Evolutionary conservation across 1,284 basidiomycete genomes (phyloP).

Genomic region (Ceratobasidium sp.): DNA sequence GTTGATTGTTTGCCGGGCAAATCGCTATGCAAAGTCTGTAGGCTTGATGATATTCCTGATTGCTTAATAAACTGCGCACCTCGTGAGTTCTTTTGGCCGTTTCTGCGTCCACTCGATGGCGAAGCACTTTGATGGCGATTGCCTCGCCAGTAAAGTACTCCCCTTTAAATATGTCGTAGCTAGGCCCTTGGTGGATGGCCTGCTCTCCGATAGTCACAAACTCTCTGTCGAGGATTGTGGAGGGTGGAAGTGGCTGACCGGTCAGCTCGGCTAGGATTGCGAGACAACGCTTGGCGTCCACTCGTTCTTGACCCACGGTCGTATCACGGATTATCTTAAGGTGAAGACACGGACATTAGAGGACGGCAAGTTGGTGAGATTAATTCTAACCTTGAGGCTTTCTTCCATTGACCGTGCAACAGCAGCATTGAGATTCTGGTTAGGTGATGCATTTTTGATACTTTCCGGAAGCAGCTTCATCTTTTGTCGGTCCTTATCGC

Average conservation of each 20-base stretch:
- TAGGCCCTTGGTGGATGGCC: slow-evolving; percentile 6
- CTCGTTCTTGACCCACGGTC: slow-evolving; percentile 1
- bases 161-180: slow-evolving; percentile 24
- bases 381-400: slow-evolving; percentile 12
- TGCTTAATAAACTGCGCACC: background rate
- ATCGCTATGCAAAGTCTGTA: background rate
- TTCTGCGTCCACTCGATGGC: slow-evolving; percentile 21
- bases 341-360: no score
- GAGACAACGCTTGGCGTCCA: slow-evolving; percentile 18
- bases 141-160: slow-evolving; percentile 29
- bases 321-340: slow-evolving; percentile 25
- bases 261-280: slow-evolving; percentile 28
- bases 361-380: no score
- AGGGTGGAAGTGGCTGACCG: slow-evolving; percentile 15
- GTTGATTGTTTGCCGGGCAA: slow-evolving; percentile 22
- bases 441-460: no score
- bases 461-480: background rate
- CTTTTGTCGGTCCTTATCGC: background rate
- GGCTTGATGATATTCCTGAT: background rate
- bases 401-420: slow-evolving; percentile 5
- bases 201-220: slow-evolving; percentile 14
- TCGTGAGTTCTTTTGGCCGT: slow-evolving; percentile 21
- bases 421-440: background rate
- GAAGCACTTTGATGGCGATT: slow-evolving; percentile 27
- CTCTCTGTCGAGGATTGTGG: slow-evolving; percentile 15